Evolutionary conservation across 139 green algal species (phyloP).

Genomic region (Coelastrella sp.): DNA sequence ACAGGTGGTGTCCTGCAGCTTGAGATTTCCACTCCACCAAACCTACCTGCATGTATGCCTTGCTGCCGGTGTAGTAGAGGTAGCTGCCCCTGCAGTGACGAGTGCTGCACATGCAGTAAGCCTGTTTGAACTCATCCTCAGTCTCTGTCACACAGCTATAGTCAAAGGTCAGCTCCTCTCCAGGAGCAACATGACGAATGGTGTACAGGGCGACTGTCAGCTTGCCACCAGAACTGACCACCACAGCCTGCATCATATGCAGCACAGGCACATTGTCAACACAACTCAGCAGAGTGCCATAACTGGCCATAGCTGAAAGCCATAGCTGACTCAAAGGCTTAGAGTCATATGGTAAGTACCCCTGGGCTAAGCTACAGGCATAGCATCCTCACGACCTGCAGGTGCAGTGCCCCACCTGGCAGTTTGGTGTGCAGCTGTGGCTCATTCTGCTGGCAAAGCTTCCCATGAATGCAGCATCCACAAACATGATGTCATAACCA

Average conservation of each 20-base stretch:
- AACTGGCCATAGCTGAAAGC: too few relatives aligned
- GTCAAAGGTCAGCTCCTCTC: constrained; percentile 93
- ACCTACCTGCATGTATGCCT: constrained; percentile 75
- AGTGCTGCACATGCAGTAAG: constrained; percentile 89
- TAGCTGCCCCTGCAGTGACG: constrained; percentile 84
- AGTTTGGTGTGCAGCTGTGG: constrained; percentile 96
- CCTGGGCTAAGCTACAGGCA: too few relatives aligned
- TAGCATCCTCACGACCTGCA: too few relatives aligned
- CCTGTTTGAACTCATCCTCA: constrained; percentile 85
- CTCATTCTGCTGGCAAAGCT: constrained; percentile 90
- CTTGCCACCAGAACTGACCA: constrained; percentile 78
- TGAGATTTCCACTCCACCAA: too few relatives aligned
- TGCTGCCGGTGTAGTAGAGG: constrained; percentile 84
- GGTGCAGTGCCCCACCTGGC: constrained; percentile 68
- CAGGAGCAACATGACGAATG: constrained; percentile 68
- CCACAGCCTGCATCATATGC: constrained; percentile 74
- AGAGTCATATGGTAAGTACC: too few relatives aligned
- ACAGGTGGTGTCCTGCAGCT: too few relatives aligned
- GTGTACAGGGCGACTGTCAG: constrained; percentile 93
- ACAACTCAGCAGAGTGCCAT: too few relatives aligned
- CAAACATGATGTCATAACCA: constrained; percentile 90
- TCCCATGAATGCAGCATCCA: constrained; percentile 92
- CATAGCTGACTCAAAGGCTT: too few relatives aligned
- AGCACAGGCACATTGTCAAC: too few relatives aligned
- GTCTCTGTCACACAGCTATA: constrained; percentile 89